phyloP scores from a whole-genome alignment of 805 yeast species.

The Saturnispora sanitii region DNA sequence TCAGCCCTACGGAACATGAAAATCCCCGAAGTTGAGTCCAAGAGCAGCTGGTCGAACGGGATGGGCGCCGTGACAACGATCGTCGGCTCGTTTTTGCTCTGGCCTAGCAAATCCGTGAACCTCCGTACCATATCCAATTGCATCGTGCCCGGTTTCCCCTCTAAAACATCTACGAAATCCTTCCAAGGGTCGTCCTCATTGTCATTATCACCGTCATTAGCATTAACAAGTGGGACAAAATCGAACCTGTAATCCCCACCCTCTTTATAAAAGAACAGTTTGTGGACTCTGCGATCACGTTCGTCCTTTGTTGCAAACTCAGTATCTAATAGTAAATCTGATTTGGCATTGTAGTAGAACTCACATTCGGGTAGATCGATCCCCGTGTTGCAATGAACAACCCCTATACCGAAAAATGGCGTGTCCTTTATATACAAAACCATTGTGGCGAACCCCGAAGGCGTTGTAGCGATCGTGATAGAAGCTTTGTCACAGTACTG shows the following conservation, averaged over 20 bases:
- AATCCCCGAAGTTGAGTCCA: constrained; percentile 17
- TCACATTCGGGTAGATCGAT: constrained; percentile 9
- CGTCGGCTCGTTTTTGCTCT: constrained; percentile 21
- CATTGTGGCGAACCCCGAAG: constrained; percentile 13
- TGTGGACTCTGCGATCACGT: constrained; percentile 10
- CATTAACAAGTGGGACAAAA: constrained; percentile 9
- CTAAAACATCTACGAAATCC: constrained; percentile 10
- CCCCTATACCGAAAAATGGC: constrained; percentile 14
- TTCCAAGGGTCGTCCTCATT: constrained; percentile 18
- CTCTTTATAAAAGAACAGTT: constrained; percentile 10
- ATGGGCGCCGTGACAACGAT: constrained; percentile 14
- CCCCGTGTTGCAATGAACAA: constrained; percentile 6
- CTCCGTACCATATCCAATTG: constrained; percentile 11
- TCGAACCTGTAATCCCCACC: constrained; percentile 12
- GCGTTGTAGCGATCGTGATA: constrained; percentile 9
- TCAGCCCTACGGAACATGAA: constrained; percentile 13
- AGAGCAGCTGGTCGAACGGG: constrained; percentile 11
- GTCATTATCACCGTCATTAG: constrained; percentile 11
- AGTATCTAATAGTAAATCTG: constrained; percentile 13
- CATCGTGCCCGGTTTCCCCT: constrained; percentile 10
- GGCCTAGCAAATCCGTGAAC: constrained; percentile 12
- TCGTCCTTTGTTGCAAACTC: constrained; percentile 8
- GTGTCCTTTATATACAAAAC: constrained; percentile 11
- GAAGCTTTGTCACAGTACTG: constrained; percentile 12
- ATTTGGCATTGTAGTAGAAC: constrained; percentile 13